Evolutionary conservation across 2,329 filamentous ascomycete species (phyloP).

Genomic region (Phyllosticta ampelicida): DNA sequence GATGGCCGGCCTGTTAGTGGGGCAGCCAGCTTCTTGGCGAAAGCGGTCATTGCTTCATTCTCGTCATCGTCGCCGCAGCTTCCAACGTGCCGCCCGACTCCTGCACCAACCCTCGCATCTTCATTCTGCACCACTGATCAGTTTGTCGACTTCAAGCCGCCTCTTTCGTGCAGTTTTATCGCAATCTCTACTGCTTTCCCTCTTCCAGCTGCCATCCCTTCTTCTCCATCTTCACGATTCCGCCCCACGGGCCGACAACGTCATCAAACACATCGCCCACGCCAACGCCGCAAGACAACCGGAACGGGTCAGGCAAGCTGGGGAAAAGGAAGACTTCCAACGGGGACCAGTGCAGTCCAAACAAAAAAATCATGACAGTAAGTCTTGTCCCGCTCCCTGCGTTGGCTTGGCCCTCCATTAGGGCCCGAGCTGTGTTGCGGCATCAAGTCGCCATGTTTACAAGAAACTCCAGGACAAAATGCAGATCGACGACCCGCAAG

Average conservation of each 20-base stretch:
- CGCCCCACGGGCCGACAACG: constrained; percentile 8
- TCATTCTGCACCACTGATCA: not conserved
- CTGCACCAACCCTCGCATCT: not conserved
- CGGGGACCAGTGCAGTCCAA: constrained; percentile 29
- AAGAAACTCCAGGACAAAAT: constrained; percentile 41
- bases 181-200: not conserved
- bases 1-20: not conserved
- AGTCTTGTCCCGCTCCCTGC: constrained; percentile 10
- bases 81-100: constrained; percentile 3
- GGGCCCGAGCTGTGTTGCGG: not conserved
- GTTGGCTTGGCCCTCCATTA: not conserved
- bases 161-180: not conserved
- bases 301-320: constrained; percentile 23
- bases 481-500: constrained; percentile 50
- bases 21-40: not conserved
- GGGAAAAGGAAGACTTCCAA: constrained; percentile 30
- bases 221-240: constrained; percentile 5
- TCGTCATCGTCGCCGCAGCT: constrained; percentile 4
- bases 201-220: not conserved
- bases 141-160: not conserved
- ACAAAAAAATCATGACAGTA: constrained; percentile 32
- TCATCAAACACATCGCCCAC: constrained; percentile 10
- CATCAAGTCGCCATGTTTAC: constrained; percentile 1
- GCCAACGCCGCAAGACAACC: constrained; percentile 8
- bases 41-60: constrained; percentile 8